These are phyloP conservation scores for Magnaporthiopsis rhizophila DNA, from an alignment of 2,329 filamentous ascomycete species.

Conservation along the genomic window DNA sequence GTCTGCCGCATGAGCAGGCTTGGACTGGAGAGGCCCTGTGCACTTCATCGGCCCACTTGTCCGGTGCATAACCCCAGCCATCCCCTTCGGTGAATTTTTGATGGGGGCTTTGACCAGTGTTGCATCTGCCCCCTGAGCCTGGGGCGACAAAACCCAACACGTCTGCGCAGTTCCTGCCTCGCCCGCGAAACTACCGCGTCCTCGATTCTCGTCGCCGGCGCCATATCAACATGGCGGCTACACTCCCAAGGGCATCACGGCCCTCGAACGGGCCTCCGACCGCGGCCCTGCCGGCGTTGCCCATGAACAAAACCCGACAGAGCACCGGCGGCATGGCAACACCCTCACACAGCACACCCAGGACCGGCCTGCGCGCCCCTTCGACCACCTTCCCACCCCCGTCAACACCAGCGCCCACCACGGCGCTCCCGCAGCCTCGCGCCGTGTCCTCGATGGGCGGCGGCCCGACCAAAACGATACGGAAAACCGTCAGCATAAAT, in stretches of 20 bases:
- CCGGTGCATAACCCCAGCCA: neutral
- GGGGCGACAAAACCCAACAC: slow-evolving; percentile 1
- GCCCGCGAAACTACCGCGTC: neutral
- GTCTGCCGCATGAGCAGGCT: neutral
- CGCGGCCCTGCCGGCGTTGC: slow-evolving; percentile 65
- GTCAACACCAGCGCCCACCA: slow-evolving; percentile 41
- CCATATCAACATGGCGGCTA: slow-evolving; percentile 30
- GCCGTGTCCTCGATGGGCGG: slow-evolving; percentile 44
- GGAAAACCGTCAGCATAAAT: slow-evolving; percentile 88
- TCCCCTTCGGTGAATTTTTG: neutral
- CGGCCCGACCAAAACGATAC: slow-evolving; percentile 58
- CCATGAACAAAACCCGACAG: slow-evolving; percentile 64
- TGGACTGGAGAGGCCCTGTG: neutral
- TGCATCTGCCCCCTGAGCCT: slow-evolving; percentile 4
- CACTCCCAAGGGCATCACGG: slow-evolving; percentile 59
- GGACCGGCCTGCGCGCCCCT: slow-evolving; percentile 50
- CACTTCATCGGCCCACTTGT: neutral
- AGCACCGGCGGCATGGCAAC: slow-evolving; percentile 44
- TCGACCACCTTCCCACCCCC: slow-evolving; percentile 48
- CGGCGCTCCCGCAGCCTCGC: slow-evolving; percentile 48
- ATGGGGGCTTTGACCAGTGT: slow-evolving; percentile 3
- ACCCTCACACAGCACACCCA: slow-evolving; percentile 40
- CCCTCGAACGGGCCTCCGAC: slow-evolving; percentile 64
- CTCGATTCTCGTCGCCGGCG: neutral
- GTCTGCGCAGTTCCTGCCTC: neutral